Percentiles rank a stretch among this genome's conserved stretches.
These are phyloP conservation scores for Cenchrus fungigraminus DNA, from an alignment of 176 grass and related monocot species.

Conservation along the genomic window DNA sequence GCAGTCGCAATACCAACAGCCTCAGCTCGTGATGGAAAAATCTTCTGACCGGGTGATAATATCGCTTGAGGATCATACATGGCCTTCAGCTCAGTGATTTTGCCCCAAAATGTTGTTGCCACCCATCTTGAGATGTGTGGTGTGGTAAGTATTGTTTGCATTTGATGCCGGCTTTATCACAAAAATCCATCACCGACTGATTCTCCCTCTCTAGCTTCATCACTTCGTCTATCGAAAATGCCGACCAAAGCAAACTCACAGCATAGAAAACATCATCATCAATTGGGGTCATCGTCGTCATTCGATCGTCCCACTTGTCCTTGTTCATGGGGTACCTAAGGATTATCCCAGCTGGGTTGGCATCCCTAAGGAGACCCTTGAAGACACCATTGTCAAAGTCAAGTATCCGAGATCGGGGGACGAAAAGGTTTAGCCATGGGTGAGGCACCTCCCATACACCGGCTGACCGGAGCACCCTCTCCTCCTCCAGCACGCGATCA, in stretches of 20 bases:
- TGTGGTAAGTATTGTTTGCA: constrained; percentile 61
- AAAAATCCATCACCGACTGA: constrained; percentile 42
- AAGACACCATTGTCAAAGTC: constrained; percentile 57
- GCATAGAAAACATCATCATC: constrained; percentile 58
- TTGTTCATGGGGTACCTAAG: constrained; percentile 67
- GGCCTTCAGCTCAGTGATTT: constrained; percentile 34
- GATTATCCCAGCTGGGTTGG: constrained; percentile 43
- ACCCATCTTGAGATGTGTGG: constrained; percentile 31
- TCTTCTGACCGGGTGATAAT: constrained; percentile 40
- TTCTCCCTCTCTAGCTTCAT: constrained; percentile 33
- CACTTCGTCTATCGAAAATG: not conserved
- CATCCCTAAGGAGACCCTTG: constrained; percentile 39
- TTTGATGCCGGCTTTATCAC: not conserved
- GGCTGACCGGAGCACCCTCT: constrained; percentile 29
- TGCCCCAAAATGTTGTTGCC: constrained; percentile 45
- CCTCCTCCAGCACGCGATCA: constrained; percentile 42
- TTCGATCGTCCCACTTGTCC: constrained; percentile 43
- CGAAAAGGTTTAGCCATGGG: constrained; percentile 73
- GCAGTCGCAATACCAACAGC: not conserved
- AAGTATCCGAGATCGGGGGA: constrained; percentile 54
- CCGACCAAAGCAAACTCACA: constrained; percentile 45
- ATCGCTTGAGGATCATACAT: constrained; percentile 55
- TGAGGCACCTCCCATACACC: constrained; percentile 54
- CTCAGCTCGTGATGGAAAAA: not conserved
- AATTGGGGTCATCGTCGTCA: constrained; percentile 29